These are phyloP conservation scores for Stylosanthes scabra DNA, from an alignment of 331 rosid genomes.

Conservation along the genomic window DNA sequence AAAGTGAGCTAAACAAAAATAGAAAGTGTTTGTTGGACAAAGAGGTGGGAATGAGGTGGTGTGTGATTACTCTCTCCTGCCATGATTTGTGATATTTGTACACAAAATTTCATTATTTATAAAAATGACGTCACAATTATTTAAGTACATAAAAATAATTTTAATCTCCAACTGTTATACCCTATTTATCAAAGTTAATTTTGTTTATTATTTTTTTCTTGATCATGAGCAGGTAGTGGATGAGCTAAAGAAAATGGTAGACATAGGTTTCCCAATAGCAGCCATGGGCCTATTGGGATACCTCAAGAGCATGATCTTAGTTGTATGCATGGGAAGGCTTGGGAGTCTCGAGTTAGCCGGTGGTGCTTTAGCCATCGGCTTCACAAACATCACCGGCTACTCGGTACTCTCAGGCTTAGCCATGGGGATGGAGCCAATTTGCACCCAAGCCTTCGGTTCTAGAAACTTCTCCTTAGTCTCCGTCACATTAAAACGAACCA, in stretches of 20 bases:
- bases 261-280: conserved; percentile 76
- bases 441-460: conserved; percentile 90
- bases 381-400: conserved; percentile 91
- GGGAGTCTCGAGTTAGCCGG: conserved; percentile 91
- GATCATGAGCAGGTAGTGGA: conserved; percentile 61
- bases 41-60: too few relatives aligned
- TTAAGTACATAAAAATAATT: too few relatives aligned
- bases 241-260: conserved; percentile 66
- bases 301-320: conserved; percentile 80
- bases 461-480: conserved; percentile 56
- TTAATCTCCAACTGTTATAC: background rate
- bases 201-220: background rate
- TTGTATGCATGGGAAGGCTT: conserved; percentile 91
- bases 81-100: too few relatives aligned
- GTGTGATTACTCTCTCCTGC: too few relatives aligned
- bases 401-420: conserved; percentile 86
- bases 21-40: too few relatives aligned
- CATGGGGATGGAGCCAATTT: conserved; percentile 94
- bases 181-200: background rate
- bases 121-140: too few relatives aligned
- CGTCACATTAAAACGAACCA: conserved; percentile 62
- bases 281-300: conserved; percentile 73
- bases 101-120: too few relatives aligned
- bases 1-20: too few relatives aligned
- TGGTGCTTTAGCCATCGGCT: conserved; percentile 91